Conservation (phyloP, 495 filamentous ascomycete genomes). For the Daldinia loculata region DNA sequence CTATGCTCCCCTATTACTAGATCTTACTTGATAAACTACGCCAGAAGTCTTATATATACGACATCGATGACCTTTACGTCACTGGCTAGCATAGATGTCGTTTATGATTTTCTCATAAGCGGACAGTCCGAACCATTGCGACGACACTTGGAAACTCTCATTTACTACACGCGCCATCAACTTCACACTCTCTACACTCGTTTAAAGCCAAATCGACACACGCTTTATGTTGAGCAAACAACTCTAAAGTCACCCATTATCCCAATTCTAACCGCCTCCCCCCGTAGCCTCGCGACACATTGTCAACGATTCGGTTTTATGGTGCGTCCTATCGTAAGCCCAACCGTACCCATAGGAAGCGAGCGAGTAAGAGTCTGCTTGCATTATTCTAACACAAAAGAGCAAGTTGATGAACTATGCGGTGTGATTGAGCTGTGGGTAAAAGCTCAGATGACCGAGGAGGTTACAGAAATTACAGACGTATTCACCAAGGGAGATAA, state of each 20-base stretch:
- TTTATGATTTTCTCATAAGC: slow-evolving; percentile 59
- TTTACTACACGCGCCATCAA: slow-evolving; percentile 41
- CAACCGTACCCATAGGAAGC: slow-evolving; percentile 62
- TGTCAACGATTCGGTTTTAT: slow-evolving; percentile 61
- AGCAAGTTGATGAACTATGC: slow-evolving; percentile 56
- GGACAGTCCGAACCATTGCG: slow-evolving; percentile 53
- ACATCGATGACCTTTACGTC: slow-evolving; percentile 65
- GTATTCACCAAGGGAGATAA: slow-evolving; percentile 20
- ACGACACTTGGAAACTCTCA: slow-evolving; percentile 37
- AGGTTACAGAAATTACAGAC: background rate
- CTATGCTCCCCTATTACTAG: slow-evolving; percentile 59
- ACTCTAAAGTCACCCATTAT: slow-evolving; percentile 52
- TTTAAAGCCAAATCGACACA: slow-evolving; percentile 14
- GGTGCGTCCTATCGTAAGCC: slow-evolving; percentile 64
- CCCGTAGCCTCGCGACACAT: slow-evolving; percentile 58
- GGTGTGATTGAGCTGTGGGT: slow-evolving; percentile 55
- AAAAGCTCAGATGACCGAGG: slow-evolving; percentile 3
- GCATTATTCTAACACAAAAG: slow-evolving; percentile 60
- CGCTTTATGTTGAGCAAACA: slow-evolving; percentile 38
- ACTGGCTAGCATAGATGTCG: slow-evolving; percentile 58
- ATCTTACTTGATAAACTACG: slow-evolving; percentile 71
- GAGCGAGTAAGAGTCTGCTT: slow-evolving; percentile 64
- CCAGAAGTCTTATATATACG: slow-evolving; percentile 67
- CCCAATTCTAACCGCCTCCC: slow-evolving; percentile 53
- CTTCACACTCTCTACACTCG: slow-evolving; percentile 27